Base-by-base conservation (phyloP, 345 rosid species). In the Lumnitzera littorea region DNA sequence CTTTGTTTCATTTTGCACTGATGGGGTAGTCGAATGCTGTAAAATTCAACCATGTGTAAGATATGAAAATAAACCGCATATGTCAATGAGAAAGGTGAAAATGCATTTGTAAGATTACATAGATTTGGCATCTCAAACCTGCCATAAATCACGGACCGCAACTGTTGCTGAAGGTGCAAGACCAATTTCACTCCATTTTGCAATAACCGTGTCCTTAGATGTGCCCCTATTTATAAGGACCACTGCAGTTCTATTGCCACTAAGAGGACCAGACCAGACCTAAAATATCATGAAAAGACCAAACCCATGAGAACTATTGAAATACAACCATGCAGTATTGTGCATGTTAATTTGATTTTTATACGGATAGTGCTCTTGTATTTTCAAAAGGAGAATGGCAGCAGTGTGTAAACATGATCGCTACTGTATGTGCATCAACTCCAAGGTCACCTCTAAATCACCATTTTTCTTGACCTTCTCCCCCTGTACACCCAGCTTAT, bases 181-280 rank as follows among this genome's bases (percentile, higher is more conserved):
- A 12, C 79, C 91, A 36, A 92, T 71, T 64, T 87, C 96, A 25
- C 78, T 78, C 95, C 92, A 89, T 46, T 53, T 23, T n/a, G 96
- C 97, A 27, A 90, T 85, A 2, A 85, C 64, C 2, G 76, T 54
- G 31, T 56, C 58, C 23, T 62, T 63, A 2, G 6, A 24, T 24
- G 75, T 67, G 24, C 96, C 78, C 63, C 80, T 70, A 70, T 89
- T 89, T 73, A 84, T 72, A 0, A 92, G 70, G 56, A 89, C 78
- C 23, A 89, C 64, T 13, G 79, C 88, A 15, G 83, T 79, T 63
- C 82, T 78, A 46, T 79, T 62, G 50, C 76, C 75, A 15, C 86
- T 79, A 52, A 87, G 76, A 29, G 88, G 86, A 36, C 85, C 96
- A 23, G 87, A 86, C 96, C 98, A 92, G 9, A 84, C 64, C 96